Conservation (phyloP, 1,284 basidiomycete species). For the Peniophora sp. region DNA sequence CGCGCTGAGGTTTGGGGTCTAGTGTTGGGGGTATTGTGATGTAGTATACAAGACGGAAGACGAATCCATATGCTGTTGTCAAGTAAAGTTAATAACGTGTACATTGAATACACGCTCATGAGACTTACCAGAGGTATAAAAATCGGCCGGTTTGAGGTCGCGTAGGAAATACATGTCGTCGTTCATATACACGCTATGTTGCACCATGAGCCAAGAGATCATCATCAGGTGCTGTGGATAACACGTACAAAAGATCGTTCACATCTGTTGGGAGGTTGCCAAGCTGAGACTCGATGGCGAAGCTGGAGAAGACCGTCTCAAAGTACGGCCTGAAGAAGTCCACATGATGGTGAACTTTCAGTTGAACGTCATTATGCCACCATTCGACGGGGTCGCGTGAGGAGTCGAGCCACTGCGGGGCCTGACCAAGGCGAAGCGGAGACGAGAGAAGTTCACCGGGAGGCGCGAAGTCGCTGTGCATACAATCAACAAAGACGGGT, state of each 20-base stretch:
- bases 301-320: slow-evolving; percentile 18
- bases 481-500: not conserved
- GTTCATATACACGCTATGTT: slow-evolving; percentile 12
- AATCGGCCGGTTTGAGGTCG: slow-evolving; percentile 16
- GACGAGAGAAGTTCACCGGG: not conserved
- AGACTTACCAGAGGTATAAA: slow-evolving; percentile 16
- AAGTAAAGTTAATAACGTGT: not conserved
- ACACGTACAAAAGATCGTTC: slow-evolving; percentile 13
- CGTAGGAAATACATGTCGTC: slow-evolving; percentile 20
- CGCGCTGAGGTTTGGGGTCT: slow-evolving; percentile 12
- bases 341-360: slow-evolving; percentile 19
- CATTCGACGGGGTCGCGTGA: slow-evolving; percentile 7
- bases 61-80: slow-evolving; percentile 20
- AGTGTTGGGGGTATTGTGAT: slow-evolving; percentile 17
- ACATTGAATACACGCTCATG: not conserved
- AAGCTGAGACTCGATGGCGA: slow-evolving; percentile 21
- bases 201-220: too few relatives aligned
- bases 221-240: too few relatives aligned
- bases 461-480: not conserved
- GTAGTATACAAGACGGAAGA: slow-evolving; percentile 18
- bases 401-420: slow-evolving; percentile 18
- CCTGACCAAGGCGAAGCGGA: slow-evolving; percentile 13
- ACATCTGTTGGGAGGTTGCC: slow-evolving; percentile 16
- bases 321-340: slow-evolving; percentile 19
- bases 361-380: slow-evolving; percentile 15